Evolutionary conservation across 495 filamentous ascomycete genomes (phyloP).

Genomic region (Achaetomiella virescens): DNA sequence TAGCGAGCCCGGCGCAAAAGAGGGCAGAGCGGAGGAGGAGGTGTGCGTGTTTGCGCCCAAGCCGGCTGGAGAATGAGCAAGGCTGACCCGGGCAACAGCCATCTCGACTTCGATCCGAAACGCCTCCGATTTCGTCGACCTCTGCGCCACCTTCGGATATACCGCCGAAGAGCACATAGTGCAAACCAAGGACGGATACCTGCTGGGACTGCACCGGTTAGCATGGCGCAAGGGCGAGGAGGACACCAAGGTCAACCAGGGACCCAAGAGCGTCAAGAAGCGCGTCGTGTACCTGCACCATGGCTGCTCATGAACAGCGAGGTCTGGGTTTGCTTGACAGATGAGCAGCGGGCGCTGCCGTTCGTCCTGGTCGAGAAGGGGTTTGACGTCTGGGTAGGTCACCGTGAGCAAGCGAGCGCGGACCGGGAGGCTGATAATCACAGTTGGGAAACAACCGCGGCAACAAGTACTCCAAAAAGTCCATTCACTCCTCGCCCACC

Average conservation of each 20-base stretch:
- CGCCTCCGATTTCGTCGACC: constrained; percentile 84
- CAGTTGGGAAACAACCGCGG: constrained; percentile 92
- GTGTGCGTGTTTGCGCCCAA: constrained; percentile 29
- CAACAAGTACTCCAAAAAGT: constrained; percentile 99
- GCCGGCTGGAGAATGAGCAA: background rate
- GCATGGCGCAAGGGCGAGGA: constrained; percentile 79
- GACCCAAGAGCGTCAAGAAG: constrained; percentile 64
- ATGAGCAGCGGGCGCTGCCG: constrained; percentile 75
- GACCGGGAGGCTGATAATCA: background rate
- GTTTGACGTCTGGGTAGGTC: constrained; percentile 88
- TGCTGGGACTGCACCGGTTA: constrained; percentile 84
- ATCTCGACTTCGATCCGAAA: constrained; percentile 50
- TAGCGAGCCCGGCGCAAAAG: constrained; percentile 63
- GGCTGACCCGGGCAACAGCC: constrained; percentile 31
- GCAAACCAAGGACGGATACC: constrained; percentile 88
- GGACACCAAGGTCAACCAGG: constrained; percentile 62
- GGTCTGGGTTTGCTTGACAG: constrained; percentile 92
- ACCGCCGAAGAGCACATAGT: constrained; percentile 93
- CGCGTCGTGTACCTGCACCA: constrained; percentile 93
- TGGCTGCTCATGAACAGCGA: constrained; percentile 96
- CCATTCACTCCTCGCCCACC: constrained; percentile 61
- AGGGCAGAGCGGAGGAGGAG: constrained; percentile 54
- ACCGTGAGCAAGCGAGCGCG: too few relatives aligned
- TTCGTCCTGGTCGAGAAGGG: constrained; percentile 87
- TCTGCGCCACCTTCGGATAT: constrained; percentile 84